Percentiles rank a stretch among this genome's conserved stretches.
phyloP scores from a whole-genome alignment of 2,329 filamentous ascomycete genomes.

The Trichoderma sp. region DNA sequence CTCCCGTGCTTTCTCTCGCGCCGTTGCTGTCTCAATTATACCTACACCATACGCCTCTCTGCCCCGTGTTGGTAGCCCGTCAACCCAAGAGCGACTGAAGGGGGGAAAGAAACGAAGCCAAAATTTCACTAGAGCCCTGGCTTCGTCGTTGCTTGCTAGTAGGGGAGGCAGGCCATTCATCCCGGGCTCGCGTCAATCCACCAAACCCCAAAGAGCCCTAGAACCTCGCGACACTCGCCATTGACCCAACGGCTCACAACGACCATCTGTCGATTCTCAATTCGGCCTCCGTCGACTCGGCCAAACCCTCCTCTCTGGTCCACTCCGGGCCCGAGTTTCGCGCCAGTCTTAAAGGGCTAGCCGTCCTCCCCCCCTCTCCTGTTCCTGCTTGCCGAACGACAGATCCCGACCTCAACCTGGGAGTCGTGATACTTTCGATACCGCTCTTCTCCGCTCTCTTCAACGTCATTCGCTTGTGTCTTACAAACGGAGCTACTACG shows the following conservation, averaged over 20 bases:
- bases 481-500: not conserved
- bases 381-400: not conserved
- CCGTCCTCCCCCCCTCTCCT: not conserved
- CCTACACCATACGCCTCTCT: not conserved
- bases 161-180: slow-evolving; percentile 8
- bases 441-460: not conserved
- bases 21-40: not conserved
- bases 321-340: slow-evolving; percentile 9
- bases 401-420: not conserved
- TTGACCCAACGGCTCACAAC: slow-evolving; percentile 16
- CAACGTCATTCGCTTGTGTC: not conserved
- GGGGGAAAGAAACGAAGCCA: not conserved
- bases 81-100: not conserved
- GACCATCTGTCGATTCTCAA: slow-evolving; percentile 6
- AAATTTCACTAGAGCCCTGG: not conserved
- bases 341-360: slow-evolving; percentile 11
- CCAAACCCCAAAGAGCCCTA: slow-evolving; percentile 11
- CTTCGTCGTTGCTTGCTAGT: slow-evolving; percentile 6
- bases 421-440: not conserved
- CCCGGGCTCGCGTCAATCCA: slow-evolving; percentile 12
- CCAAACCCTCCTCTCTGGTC: not conserved
- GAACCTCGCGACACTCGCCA: slow-evolving; percentile 16
- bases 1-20: not conserved
- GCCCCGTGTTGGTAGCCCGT: not conserved
- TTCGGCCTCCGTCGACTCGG: slow-evolving; percentile 5